A percentile compares a stretch with the other conserved stretches of the same genome.
Conservation (phyloP, 2,329 filamentous ascomycete genomes). For the Aureobasidium vineae region DNA sequence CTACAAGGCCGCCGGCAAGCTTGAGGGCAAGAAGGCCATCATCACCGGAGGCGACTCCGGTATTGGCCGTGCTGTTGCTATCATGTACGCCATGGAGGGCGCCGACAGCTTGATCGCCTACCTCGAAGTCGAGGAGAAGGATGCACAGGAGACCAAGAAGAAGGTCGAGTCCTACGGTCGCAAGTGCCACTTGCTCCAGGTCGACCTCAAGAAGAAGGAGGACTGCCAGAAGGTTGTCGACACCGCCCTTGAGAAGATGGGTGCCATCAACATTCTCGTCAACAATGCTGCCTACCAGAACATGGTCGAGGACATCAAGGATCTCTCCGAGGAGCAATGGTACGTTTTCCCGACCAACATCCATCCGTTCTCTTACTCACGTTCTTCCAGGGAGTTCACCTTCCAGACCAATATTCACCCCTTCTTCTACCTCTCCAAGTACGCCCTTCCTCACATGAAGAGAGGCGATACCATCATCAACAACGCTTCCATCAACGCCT, state of each 20-base stretch:
- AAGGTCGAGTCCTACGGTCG: slow-evolving; percentile 65
- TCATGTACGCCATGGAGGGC: slow-evolving; percentile 79
- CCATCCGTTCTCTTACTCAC: too few relatives aligned
- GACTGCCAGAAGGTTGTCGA: slow-evolving; percentile 71
- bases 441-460: slow-evolving; percentile 71
- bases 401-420: slow-evolving; percentile 83
- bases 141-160: slow-evolving; percentile 71
- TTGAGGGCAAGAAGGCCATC: slow-evolving; percentile 70
- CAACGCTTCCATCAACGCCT: slow-evolving; percentile 80
- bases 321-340: slow-evolving; percentile 70
- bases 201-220: slow-evolving; percentile 63
- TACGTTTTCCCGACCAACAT: too few relatives aligned
- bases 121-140: slow-evolving; percentile 67
- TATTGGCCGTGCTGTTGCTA: slow-evolving; percentile 71
- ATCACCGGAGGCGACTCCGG: slow-evolving; percentile 81
- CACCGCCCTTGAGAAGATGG: slow-evolving; percentile 63
- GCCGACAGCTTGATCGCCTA: slow-evolving; percentile 72
- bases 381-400: slow-evolving; percentile 70
- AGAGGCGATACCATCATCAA: slow-evolving; percentile 78
- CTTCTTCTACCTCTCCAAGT: slow-evolving; percentile 78
- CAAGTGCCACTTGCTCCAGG: slow-evolving; percentile 62
- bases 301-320: slow-evolving; percentile 68
- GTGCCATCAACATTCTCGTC: slow-evolving; percentile 69
- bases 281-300: slow-evolving; percentile 73
- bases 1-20: slow-evolving; percentile 74